These are phyloP conservation scores for Eucalyptus tenuipes DNA, from an alignment of 345 rosid species.

Conservation along the genomic window DNA sequence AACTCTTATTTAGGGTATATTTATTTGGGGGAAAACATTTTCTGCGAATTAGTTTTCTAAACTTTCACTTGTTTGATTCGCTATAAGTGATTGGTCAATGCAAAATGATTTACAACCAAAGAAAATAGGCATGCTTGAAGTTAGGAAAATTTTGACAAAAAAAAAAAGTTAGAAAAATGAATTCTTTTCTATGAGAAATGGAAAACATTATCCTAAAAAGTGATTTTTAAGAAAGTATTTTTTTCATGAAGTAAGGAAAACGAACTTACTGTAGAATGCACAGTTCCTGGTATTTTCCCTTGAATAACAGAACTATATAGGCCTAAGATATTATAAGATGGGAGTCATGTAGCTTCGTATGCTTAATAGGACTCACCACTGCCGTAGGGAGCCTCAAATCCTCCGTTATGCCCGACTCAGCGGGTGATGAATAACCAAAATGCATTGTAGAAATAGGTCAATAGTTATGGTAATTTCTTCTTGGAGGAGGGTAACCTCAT, in stretches of 20 bases:
- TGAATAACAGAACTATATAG: background rate
- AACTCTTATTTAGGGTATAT: no score
- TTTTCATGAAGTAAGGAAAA: no score
- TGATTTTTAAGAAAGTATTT: background rate
- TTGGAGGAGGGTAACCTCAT: background rate
- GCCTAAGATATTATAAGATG: background rate
- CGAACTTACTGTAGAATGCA: background rate
- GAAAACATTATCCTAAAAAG: background rate
- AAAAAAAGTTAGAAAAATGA: no score
- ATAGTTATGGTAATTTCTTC: background rate
- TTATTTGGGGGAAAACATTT: no score
- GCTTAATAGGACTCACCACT: conserved; percentile 13
- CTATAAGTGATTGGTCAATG: no score
- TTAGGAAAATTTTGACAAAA: no score
- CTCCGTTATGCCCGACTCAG: conserved; percentile 40
- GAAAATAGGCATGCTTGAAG: no score
- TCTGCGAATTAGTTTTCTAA: rapidly evolving
- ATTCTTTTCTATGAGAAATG: background rate
- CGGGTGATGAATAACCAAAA: conserved; percentile 52
- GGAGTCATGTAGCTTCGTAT: background rate
- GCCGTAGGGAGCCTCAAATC: conserved; percentile 51
- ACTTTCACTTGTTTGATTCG: no score
- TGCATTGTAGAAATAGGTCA: background rate
- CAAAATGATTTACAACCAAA: no score
- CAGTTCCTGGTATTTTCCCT: background rate